phyloP scores from a whole-genome alignment of 768 basidiomycete genomes.

The Scleroderma citrinum region DNA sequence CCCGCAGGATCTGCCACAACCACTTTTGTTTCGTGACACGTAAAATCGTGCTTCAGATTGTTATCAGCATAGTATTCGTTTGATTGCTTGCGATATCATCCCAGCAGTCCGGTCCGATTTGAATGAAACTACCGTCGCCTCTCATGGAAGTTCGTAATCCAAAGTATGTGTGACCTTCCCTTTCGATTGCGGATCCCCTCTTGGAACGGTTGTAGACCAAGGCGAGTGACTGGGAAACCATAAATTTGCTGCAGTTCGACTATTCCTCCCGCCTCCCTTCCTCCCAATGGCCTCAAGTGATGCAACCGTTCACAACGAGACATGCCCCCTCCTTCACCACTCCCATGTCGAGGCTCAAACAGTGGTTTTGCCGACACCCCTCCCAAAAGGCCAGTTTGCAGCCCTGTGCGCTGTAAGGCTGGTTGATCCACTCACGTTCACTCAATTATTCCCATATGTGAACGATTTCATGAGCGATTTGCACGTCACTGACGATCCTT shows the following conservation, averaged over 20 bases:
- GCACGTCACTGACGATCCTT: constrained; percentile 45
- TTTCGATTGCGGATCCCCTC: background rate
- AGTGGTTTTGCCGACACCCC: background rate
- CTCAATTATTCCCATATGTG: constrained; percentile 60
- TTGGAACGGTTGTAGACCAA: background rate
- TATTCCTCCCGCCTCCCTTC: background rate
- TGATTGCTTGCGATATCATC: too few species aligned
- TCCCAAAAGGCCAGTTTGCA: constrained; percentile 37
- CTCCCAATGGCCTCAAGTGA: constrained; percentile 17
- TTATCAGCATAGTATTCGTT: too few species aligned
- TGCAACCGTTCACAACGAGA: constrained; percentile 25
- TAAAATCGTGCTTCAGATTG: too few species aligned
- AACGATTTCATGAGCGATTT: constrained; percentile 57
- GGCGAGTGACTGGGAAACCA: background rate
- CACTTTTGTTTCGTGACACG: too few species aligned
- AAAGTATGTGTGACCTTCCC: too few species aligned
- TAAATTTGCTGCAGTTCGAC: background rate
- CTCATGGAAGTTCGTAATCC: too few species aligned
- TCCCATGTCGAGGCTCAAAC: constrained; percentile 30
- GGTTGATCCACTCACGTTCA: constrained; percentile 54
- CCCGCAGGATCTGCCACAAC: too few species aligned
- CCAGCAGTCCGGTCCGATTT: too few species aligned
- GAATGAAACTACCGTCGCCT: too few species aligned
- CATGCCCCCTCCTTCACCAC: constrained; percentile 23
- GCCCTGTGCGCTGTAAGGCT: constrained; percentile 47